Evolutionary conservation across 129 eudicot species (phyloP).

Genomic region (Lactuca saligna): DNA sequence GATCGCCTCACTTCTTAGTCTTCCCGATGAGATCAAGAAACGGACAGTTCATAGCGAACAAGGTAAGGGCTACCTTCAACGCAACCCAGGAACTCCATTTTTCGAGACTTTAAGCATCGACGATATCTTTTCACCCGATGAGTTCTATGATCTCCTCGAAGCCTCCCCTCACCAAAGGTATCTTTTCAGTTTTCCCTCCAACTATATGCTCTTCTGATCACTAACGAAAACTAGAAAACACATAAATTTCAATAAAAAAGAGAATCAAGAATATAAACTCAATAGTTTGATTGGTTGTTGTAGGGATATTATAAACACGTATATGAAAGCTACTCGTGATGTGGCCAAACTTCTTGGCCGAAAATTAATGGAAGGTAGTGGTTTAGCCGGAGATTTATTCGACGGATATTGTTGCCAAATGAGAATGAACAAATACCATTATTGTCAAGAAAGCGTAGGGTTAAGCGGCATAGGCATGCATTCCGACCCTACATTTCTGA

Average conservation of each 20-base stretch:
- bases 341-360: conserved; percentile 37
- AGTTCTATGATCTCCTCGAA: conserved; percentile 41
- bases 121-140: conserved; percentile 27
- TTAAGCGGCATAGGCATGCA: conserved; percentile 38
- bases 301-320: conserved; percentile 42
- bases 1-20: conserved; percentile 39
- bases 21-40: conserved; percentile 44
- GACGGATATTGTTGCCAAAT: conserved; percentile 44
- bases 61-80: conserved; percentile 49
- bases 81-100: conserved; percentile 32
- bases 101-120: conserved; percentile 47
- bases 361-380: conserved; percentile 31
- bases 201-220: too few relatives aligned
- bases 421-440: conserved; percentile 50
- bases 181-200: not conserved
- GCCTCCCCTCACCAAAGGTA: conserved; percentile 47
- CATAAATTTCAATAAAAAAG: too few relatives aligned
- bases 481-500: conserved; percentile 52
- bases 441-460: conserved; percentile 36
- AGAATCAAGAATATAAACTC: too few relatives aligned
- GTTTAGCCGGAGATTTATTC: conserved; percentile 30
- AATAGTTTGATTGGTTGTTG: not conserved
- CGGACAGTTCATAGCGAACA: conserved; percentile 23
- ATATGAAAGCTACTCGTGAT: conserved; percentile 39
- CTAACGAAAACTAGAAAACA: too few relatives aligned